Evolutionary conservation across 495 filamentous ascomycete species (phyloP), one percentile per base, ranked within the genome.

Genomic region (Tuber aestivum): DNA sequence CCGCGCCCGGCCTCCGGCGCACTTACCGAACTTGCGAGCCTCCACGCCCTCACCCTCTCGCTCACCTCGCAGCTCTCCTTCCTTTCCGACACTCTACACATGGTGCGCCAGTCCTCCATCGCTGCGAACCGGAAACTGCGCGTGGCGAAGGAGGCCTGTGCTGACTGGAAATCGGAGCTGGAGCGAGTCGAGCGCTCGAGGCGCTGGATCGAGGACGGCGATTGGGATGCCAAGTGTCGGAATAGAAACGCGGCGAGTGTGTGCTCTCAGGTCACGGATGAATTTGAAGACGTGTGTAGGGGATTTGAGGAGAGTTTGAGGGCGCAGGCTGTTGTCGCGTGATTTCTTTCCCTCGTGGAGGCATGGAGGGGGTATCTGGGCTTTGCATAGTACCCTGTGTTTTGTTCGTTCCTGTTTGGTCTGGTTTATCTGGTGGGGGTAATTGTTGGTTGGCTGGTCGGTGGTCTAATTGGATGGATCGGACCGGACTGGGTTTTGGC

Each of bases 51-150:
- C 41, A 97, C 94, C 0, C 84, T 90, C 38, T 93, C 95, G 65
- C 88, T 97, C 23, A 89, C 93, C 42, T 87, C 90, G 73, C 91
- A 93, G 3, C 90, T 99, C 69, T 92, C 92, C 75, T 89, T 92
- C 78, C 87, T 99, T 10, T 91, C 92, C n/a, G 95, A 99, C 83
- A 94, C 92, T 0, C 87, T 98, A 35, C 94, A 98, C 84, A 97
- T 97, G 90, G 91, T 90, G n/a, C 89, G 93, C 5, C 95, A 99
- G 82, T 90, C 92, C 0, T 94, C 92, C 1, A 90, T 90, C 1
- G 90, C 90, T 0, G 95, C 95, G 18, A 90, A 91, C 6, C 87
- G 95, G 42, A 86, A 92, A 42, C 85, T 98, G 42, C 88, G 91
- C 72, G 90, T 88, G 44, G 93, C 92, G 1, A 90, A 90, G 72